Evolutionary conservation across 2,329 filamentous ascomycete species (phyloP).

Genomic region (Bipolaris cookei): DNA sequence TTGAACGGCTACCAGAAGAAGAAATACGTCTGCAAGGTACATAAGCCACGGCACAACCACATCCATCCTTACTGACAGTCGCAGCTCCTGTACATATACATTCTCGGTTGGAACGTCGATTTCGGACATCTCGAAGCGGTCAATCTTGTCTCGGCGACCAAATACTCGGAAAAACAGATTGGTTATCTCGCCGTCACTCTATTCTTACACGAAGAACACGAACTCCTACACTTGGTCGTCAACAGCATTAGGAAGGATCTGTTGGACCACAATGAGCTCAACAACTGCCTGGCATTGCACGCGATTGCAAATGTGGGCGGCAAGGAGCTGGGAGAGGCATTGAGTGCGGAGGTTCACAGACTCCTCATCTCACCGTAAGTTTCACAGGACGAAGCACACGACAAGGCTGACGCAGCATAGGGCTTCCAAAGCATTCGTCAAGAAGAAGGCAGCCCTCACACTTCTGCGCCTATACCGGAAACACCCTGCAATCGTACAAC

Average conservation of each 20-base stretch:
- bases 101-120: conserved; percentile 97
- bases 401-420: conserved; percentile 49
- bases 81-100: conserved; percentile 94
- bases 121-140: conserved; percentile 98
- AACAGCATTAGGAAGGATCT: conserved; percentile 98
- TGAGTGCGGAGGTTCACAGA: conserved; percentile 90
- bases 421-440: conserved; percentile 94
- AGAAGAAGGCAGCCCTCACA: conserved; percentile 97
- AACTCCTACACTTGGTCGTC: conserved; percentile 92
- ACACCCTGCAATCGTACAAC: conserved; percentile 88
- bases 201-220: conserved; percentile 96
- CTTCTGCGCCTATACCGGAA: conserved; percentile 93
- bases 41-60: background rate
- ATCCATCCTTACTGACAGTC: conserved; percentile 12
- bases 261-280: conserved; percentile 92
- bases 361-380: conserved; percentile 91
- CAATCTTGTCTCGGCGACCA: conserved; percentile 93
- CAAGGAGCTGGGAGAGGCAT: conserved; percentile 93
- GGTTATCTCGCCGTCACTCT: conserved; percentile 97
- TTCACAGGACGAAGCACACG: background rate
- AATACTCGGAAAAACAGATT: conserved; percentile 99
- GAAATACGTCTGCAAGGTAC: conserved; percentile 98
- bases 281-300: conserved; percentile 95
- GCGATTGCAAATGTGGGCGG: conserved; percentile 98
- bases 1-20: conserved; percentile 98